These are phyloP conservation scores for Coemansia sp. DNA, from an alignment of 192 early-diverging fungal genomes.

Conservation along the genomic window DNA sequence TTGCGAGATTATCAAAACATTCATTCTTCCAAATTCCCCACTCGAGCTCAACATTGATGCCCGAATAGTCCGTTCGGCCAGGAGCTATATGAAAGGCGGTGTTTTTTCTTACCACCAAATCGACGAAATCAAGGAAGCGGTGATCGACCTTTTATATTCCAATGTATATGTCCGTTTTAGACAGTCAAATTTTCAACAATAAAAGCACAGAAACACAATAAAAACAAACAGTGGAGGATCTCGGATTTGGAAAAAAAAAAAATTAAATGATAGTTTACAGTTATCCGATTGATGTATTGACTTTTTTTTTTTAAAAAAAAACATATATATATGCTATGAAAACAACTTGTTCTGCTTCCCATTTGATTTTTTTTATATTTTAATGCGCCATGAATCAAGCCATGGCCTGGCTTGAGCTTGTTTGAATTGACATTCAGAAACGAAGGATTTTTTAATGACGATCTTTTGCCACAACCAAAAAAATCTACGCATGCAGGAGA, in stretches of 20 bases:
- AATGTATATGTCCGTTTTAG: slow-evolving; percentile 36
- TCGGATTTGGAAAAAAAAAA: no score
- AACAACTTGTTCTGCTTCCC: no score
- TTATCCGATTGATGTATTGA: background rate
- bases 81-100: slow-evolving; percentile 20
- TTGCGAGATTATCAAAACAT: slow-evolving; percentile 26
- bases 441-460: slow-evolving; percentile 5
- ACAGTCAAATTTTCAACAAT: slow-evolving; percentile 9
- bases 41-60: slow-evolving; percentile 27
- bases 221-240: background rate
- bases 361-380: background rate
- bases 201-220: background rate
- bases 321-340: background rate
- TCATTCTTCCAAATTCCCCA: slow-evolving; percentile 30
- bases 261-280: no score
- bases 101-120: slow-evolving; percentile 21
- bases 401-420: background rate
- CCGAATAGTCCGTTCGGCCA: slow-evolving; percentile 5
- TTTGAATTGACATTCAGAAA: slow-evolving; percentile 7
- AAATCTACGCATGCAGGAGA: slow-evolving; percentile 2
- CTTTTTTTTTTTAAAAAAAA: background rate
- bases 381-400: background rate
- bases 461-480: slow-evolving; percentile 10
- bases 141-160: slow-evolving; percentile 34
- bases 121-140: slow-evolving; percentile 27